Conservation (phyloP, 2,329 filamentous ascomycete species). For the Trichoderma citrinoviride region DNA sequence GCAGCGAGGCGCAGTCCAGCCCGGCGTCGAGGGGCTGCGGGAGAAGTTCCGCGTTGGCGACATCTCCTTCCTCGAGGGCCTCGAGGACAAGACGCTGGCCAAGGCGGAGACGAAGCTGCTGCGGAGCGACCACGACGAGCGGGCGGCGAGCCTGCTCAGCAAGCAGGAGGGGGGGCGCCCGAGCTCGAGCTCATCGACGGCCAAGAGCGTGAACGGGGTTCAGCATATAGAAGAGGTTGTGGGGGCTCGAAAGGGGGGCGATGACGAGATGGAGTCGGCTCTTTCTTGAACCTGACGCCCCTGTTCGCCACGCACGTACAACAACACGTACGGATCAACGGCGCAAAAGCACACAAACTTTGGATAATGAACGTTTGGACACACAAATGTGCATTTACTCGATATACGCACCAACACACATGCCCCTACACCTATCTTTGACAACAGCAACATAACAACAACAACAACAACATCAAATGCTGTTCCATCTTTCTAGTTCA, state of each 20-base stretch:
- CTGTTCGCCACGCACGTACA: no score
- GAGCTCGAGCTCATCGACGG: neutral
- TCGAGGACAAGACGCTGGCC: conserved; percentile 43
- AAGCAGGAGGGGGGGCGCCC: conserved; percentile 25
- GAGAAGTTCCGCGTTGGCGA: conserved; percentile 44
- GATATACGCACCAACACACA: no score
- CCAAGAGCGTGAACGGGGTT: neutral
- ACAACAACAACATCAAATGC: no score
- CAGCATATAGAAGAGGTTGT: conserved; percentile 9
- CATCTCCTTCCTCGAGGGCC: conserved; percentile 30
- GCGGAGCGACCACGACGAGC: conserved; percentile 34
- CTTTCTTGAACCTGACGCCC: neutral
- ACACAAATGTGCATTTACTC: no score
- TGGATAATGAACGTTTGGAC: no score
- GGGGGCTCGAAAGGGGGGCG: neutral
- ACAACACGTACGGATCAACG: no score
- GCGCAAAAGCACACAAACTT: no score
- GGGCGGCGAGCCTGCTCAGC: conserved; percentile 30
- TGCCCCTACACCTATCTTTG: no score
- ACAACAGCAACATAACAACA: no score
- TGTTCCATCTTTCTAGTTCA: no score
- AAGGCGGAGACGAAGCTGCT: conserved; percentile 37
- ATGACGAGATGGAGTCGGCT: neutral
- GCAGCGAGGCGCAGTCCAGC: conserved; percentile 4
- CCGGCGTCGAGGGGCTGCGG: conserved; percentile 31